Conservation (phyloP, 345 rosid genomes). For the Populus simonii region DNA sequence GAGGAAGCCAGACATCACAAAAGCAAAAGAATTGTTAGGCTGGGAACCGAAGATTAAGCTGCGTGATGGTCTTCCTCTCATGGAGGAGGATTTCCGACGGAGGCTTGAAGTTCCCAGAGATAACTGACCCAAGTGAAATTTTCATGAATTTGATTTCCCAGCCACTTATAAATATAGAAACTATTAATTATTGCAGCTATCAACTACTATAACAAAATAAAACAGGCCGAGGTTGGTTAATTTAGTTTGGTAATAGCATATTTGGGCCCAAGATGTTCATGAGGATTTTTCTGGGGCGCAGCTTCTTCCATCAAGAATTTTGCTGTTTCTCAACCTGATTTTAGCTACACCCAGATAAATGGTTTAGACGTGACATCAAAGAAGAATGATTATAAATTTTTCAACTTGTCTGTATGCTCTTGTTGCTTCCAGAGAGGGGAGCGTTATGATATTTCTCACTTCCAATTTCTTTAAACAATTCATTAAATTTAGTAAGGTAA, state of each 20-base stretch:
- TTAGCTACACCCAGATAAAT: neutral
- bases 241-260: neutral
- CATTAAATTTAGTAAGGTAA: too few species aligned
- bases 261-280: neutral
- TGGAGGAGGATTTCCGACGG: constrained; percentile 88
- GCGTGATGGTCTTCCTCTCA: constrained; percentile 82
- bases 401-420: neutral
- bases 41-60: constrained; percentile 92
- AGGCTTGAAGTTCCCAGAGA: constrained; percentile 61
- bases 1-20: constrained; percentile 84
- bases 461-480: too few species aligned
- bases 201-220: neutral
- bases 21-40: constrained; percentile 75
- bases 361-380: neutral
- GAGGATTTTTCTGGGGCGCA: neutral
- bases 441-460: neutral
- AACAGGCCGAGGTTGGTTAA: neutral
- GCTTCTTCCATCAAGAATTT: neutral
- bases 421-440: neutral
- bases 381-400: neutral
- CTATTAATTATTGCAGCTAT: neutral
- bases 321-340: too few species aligned
- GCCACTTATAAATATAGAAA: neutral
- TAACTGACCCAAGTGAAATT: constrained; percentile 27
- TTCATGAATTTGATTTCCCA: neutral